Conservation (phyloP, 805 yeast genomes). For the Geotrichum ghanense region DNA sequence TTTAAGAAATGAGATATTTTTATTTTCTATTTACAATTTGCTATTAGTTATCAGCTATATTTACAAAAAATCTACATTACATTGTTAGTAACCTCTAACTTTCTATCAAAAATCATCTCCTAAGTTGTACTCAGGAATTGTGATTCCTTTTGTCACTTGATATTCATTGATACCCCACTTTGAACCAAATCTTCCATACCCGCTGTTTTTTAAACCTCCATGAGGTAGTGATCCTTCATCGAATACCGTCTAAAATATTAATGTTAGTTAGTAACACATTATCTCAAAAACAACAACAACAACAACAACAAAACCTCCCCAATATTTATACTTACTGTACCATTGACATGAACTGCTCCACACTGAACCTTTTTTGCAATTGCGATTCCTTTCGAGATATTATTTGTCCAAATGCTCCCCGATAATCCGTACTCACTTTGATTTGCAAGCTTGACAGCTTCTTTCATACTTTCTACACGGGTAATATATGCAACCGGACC, state of each 20-base stretch:
- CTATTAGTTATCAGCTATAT: too few relatives aligned
- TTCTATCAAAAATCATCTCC: too few relatives aligned
- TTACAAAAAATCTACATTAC: too few relatives aligned
- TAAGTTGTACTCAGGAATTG: slow-evolving; percentile 9
- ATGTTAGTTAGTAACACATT: background rate
- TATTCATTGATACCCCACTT: slow-evolving; percentile 58
- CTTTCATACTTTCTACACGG: slow-evolving; percentile 56
- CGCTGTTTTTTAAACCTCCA: slow-evolving; percentile 61
- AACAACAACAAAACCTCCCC: background rate
- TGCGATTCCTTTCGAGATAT: slow-evolving; percentile 49
- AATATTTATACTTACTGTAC: slow-evolving; percentile 5
- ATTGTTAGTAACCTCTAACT: too few relatives aligned
- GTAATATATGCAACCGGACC: slow-evolving; percentile 68
- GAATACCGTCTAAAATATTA: slow-evolving; percentile 11
- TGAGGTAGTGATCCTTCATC: slow-evolving; percentile 13
- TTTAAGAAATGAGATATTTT: too few relatives aligned
- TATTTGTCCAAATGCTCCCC: slow-evolving; percentile 64
- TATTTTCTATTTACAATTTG: too few relatives aligned
- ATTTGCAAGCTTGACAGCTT: slow-evolving; percentile 56
- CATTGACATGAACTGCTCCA: slow-evolving; percentile 76
- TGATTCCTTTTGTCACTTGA: slow-evolving; percentile 40
- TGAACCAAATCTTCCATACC: slow-evolving; percentile 64
- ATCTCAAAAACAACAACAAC: background rate
- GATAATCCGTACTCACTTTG: slow-evolving; percentile 65
- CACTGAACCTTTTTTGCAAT: slow-evolving; percentile 59